Evolutionary conservation across 768 basidiomycete genomes (phyloP), one percentile per base, ranked within the genome.

Genomic region (Lactifluus hygrophoroides): DNA sequence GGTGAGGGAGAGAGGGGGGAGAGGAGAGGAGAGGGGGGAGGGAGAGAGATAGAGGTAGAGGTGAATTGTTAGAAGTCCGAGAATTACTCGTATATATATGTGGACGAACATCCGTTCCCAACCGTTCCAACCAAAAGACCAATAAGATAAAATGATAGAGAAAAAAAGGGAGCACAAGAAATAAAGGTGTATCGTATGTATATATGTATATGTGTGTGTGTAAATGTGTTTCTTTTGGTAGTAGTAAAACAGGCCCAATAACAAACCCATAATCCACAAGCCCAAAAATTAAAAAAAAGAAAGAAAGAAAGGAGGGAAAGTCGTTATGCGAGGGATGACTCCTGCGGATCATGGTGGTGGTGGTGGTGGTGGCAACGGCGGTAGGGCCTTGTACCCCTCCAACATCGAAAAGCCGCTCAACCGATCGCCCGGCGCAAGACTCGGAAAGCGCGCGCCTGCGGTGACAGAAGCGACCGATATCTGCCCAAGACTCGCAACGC

Each of bases 371-470:
- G 51, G 35, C 2, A 40, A 16, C 6, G 5, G 14, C 9, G 48
- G 28, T 11, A 23, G 46, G 2, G 3, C 14, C 35, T 35, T 35
- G 35, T 35, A 35, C 35, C 35, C 35, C 2, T 35, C 35, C 35
- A 35, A 35, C 38, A 53, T 25, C 28, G 53, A 54, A 16, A 35
- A 51, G 14, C 10, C 28, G 14, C 60, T 51, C 28, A 53, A 16
- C 5, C 48, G 52, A 44, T 60, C 51, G 32, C 51, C 48, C 17
- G 60, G 43, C 27, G 43, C 54, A 0, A 63, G 21, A 14, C 55
- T 53, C 16, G 55, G 59, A 48, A 63, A 63, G 5, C 50, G 51
- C 11, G 40, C 34, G 3, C 53, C 34, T 23, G 43, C 48, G 52
- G n/a, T 32, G 10, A 37, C 5, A n/a, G 44, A 19, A 9, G 17